Evolutionary conservation across 768 basidiomycete species (phyloP).

Genomic region (Epithele typhae): DNA sequence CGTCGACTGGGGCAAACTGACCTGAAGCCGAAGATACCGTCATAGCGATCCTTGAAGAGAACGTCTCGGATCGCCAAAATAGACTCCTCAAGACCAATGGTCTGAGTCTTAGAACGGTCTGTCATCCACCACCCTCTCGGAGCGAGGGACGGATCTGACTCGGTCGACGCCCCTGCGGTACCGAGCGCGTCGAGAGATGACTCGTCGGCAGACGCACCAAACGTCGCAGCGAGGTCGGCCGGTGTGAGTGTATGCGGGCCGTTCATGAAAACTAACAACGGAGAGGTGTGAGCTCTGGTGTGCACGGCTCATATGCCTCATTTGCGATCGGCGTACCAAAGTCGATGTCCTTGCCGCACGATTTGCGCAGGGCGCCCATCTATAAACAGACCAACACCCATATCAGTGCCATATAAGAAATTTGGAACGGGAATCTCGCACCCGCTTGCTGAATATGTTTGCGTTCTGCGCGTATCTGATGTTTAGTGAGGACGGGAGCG

Average conservation of each 20-base stretch:
- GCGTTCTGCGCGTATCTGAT: constrained; percentile 53
- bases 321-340: constrained; percentile 39
- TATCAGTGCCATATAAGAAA: no score
- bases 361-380: constrained; percentile 72
- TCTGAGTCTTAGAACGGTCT: no score
- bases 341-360: constrained; percentile 60
- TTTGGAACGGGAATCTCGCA: no score
- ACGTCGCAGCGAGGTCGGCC: constrained; percentile 45
- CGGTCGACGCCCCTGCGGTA: constrained; percentile 31
- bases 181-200: constrained; percentile 33
- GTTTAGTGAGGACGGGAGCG: no score
- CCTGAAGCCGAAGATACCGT: constrained; percentile 85
- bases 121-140: constrained; percentile 81
- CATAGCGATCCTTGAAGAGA: constrained; percentile 55
- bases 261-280: constrained; percentile 63
- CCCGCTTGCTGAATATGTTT: constrained; percentile 65
- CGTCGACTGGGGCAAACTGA: no score
- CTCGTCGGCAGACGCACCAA: constrained; percentile 14
- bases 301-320: no score
- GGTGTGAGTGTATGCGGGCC: constrained; percentile 66
- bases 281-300: neutral
- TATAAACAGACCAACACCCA: constrained; percentile 26
- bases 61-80: constrained; percentile 51
- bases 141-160: constrained; percentile 46
- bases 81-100: constrained; percentile 58